Conservation (phyloP, 371 early-diverging fungal species). For the Lichtheimia ornata region DNA sequence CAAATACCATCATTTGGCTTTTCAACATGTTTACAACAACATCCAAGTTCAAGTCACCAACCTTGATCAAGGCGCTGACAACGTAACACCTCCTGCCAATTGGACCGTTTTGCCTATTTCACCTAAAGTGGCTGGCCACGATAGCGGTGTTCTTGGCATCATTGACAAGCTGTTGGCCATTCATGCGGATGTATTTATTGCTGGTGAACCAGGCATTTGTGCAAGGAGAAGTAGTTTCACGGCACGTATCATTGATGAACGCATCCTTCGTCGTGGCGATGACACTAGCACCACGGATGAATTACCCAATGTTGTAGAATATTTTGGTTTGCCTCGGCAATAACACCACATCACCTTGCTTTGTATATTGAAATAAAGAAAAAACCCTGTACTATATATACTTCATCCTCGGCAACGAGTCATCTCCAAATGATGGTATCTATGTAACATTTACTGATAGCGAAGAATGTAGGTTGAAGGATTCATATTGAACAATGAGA, state of each 20-base stretch:
- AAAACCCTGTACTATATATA: too few species aligned
- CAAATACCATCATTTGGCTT: conserved; percentile 28
- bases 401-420: too few species aligned
- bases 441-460: too few species aligned
- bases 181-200: conserved; percentile 29
- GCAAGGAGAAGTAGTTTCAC: conserved; percentile 34
- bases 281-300: background rate
- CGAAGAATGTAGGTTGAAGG: too few species aligned
- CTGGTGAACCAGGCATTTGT: conserved; percentile 33
- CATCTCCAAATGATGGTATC: too few species aligned
- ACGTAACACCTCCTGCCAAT: conserved; percentile 18
- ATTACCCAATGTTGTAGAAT: conserved; percentile 2
- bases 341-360: too few species aligned
- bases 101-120: conserved; percentile 31
- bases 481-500: too few species aligned
- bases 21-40: conserved; percentile 28
- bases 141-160: conserved; percentile 31
- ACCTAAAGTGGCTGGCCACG: conserved; percentile 8
- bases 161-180: conserved; percentile 38
- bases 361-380: too few species aligned
- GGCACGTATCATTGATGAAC: conserved; percentile 29
- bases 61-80: conserved; percentile 12
- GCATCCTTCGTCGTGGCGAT: conserved; percentile 13
- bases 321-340: conserved; percentile 1
- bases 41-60: conserved; percentile 23